phyloP scores from a whole-genome alignment of 2,329 filamentous ascomycete species.

The Clonostachys solani region DNA sequence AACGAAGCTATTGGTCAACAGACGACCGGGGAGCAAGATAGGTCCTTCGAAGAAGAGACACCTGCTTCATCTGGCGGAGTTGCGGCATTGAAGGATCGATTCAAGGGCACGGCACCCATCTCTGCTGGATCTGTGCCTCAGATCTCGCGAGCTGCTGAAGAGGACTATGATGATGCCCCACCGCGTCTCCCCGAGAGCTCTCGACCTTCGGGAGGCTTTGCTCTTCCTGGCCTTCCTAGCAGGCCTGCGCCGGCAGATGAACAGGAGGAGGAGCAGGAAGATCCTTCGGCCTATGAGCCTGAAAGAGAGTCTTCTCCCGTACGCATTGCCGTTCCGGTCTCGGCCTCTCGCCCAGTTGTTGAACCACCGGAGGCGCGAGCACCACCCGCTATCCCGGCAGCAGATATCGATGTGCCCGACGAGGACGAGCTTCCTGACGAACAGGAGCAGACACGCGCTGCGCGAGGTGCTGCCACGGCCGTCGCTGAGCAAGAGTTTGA shows the following conservation, averaged over 20 bases:
- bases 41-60: constrained; percentile 44
- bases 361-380: constrained; percentile 43
- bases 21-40: constrained; percentile 52
- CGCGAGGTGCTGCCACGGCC: constrained; percentile 54
- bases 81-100: constrained; percentile 74
- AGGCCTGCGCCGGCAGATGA: constrained; percentile 52
- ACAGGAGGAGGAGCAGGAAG: constrained; percentile 52
- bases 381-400: constrained; percentile 57
- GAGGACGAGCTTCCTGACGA: constrained; percentile 65
- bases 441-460: constrained; percentile 52
- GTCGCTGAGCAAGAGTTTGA: constrained; percentile 38
- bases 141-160: constrained; percentile 21
- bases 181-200: constrained; percentile 50
- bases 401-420: constrained; percentile 58
- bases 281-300: constrained; percentile 32
- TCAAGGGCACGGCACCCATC: constrained; percentile 73
- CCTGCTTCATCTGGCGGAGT: constrained; percentile 60
- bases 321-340: constrained; percentile 80
- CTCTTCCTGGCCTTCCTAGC: constrained; percentile 72
- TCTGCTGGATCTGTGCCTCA: constrained; percentile 37
- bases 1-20: constrained; percentile 46
- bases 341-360: constrained; percentile 38
- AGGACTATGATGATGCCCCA: constrained; percentile 40
- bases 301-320: constrained; percentile 69
- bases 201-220: constrained; percentile 71